Evolutionary conservation across 768 basidiomycete species (phyloP).

Genomic region (Suillus subaureus): DNA sequence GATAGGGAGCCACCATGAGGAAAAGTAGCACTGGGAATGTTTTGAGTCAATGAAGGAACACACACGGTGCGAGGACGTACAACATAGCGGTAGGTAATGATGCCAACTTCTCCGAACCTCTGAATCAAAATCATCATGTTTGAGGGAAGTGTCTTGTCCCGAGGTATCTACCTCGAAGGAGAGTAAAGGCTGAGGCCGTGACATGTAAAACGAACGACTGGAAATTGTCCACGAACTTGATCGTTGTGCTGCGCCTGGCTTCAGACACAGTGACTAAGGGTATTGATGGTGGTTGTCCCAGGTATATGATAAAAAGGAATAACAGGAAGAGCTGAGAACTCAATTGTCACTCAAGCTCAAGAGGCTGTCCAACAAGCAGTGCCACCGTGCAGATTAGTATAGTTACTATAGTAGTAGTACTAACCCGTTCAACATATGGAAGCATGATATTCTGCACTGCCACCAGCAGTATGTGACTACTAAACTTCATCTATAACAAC

Average conservation of each 20-base stretch:
- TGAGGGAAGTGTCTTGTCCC: constrained; percentile 11
- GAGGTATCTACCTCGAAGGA: constrained; percentile 29
- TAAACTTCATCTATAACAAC: no score
- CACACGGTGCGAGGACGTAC: constrained; percentile 38
- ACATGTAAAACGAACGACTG: constrained; percentile 17
- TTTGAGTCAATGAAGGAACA: constrained; percentile 4
- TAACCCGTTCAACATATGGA: no score
- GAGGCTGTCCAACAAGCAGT: no score
- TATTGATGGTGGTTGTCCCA: not conserved
- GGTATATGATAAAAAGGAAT: not conserved
- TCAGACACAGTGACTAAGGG: not conserved
- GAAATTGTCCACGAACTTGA: not conserved
- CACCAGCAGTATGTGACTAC: no score
- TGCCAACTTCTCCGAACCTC: constrained; percentile 51
- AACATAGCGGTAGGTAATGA: constrained; percentile 57
- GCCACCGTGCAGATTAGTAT: no score
- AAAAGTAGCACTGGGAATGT: constrained; percentile 44
- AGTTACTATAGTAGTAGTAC: no score
- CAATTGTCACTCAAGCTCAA: no score
- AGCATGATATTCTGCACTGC: no score
- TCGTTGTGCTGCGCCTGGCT: not conserved
- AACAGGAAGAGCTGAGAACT: not conserved
- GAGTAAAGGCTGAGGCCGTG: constrained; percentile 24
- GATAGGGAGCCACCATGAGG: constrained; percentile 72
- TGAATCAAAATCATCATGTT: constrained; percentile 35